These are phyloP conservation scores for Microsporum canis DNA, from an alignment of 2,329 filamentous ascomycete species.

Conservation along the genomic window DNA sequence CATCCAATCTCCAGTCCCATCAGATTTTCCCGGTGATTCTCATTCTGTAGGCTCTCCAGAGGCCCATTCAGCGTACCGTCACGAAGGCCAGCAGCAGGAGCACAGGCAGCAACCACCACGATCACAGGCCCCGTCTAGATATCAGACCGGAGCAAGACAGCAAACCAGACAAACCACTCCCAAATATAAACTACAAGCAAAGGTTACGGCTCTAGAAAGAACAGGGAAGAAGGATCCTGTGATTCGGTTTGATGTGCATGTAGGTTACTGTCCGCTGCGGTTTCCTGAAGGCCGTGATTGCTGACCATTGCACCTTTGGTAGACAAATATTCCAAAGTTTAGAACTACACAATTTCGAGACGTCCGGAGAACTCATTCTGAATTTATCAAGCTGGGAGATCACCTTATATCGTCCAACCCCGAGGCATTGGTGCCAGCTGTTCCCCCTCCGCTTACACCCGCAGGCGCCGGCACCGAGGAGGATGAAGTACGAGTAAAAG, in stretches of 20 bases:
- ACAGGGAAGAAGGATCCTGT: conserved; percentile 94
- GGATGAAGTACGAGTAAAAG: conserved; percentile 81
- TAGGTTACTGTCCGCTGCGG: conserved; percentile 38
- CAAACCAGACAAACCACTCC: conserved; percentile 43
- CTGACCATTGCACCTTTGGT: conserved; percentile 4
- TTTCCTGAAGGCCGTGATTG: background rate
- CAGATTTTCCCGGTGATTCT: conserved; percentile 31
- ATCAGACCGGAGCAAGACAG: conserved; percentile 26
- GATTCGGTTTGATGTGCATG: conserved; percentile 89
- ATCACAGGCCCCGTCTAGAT: conserved; percentile 25
- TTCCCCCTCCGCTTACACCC: conserved; percentile 87
- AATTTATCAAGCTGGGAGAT: conserved; percentile 92
- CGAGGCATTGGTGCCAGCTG: conserved; percentile 84
- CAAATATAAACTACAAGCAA: conserved; percentile 78
- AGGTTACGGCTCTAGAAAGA: conserved; percentile 85
- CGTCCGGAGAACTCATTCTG: conserved; percentile 85
- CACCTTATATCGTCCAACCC: conserved; percentile 97
- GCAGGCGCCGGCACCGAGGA: conserved; percentile 94
- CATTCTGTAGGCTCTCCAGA: conserved; percentile 33
- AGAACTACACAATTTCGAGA: conserved; percentile 97
- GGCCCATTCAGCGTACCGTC: conserved; percentile 18
- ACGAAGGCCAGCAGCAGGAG: conserved; percentile 7
- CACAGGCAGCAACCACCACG: conserved; percentile 25
- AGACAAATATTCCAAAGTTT: conserved; percentile 99
- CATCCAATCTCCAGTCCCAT: conserved; percentile 35